Base-by-base conservation (phyloP, 768 basidiomycete genomes). In the Amanita thiersii region DNA sequence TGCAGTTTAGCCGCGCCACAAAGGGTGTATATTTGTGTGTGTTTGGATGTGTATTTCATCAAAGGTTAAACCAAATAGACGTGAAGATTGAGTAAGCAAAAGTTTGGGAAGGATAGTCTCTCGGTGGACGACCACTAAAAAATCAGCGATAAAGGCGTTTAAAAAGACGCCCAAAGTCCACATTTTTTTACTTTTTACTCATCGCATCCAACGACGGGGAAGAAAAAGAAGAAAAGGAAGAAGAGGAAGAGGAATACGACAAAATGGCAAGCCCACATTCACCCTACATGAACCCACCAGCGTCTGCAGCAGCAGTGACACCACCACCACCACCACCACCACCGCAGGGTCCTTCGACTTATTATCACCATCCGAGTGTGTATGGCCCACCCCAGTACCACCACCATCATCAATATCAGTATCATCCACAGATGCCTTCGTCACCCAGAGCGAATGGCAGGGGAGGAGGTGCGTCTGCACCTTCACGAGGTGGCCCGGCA, bases 371-470 rank as follows among this genome's bases (percentile, higher is more conserved):
- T 37, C 35, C 35, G n/a, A 17, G 21, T 37, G 35, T 6, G 8
- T 20, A 17, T 37, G 12, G 18, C n/a, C n/a, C n/a, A n/a, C n/a
- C n/a, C n/a, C 25, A 11, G 12, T 18, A 37, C 18, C 35, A 37
- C 21, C 37, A 38, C n/a, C 37, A 38, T 8, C 37, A 39, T 3
- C 38, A 39, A 14, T 26, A 39, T 9, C 38, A 39, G n/a, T 26
- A 39, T 26, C 29, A 39, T 11, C 38, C 38, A n/a, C n/a, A n/a
- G n/a, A n/a, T n/a, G 19, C 38, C 25, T 23, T n/a, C 26, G n/a
- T 28, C 26, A 7, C 26, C 26, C 7, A 28, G 26, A 28, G 6
- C n/a, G 26, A 28, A n/a, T n/a, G n/a, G n/a, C 26, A 7, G 26
- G 7, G 26, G 26, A 7, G 26, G n/a, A n/a, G n/a, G n/a, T n/a